Percentiles rank a stretch among this genome's conserved stretches.
phyloP scores from a whole-genome alignment of 2,329 filamentous ascomycete species.

The Talaromyces atroroseus region DNA sequence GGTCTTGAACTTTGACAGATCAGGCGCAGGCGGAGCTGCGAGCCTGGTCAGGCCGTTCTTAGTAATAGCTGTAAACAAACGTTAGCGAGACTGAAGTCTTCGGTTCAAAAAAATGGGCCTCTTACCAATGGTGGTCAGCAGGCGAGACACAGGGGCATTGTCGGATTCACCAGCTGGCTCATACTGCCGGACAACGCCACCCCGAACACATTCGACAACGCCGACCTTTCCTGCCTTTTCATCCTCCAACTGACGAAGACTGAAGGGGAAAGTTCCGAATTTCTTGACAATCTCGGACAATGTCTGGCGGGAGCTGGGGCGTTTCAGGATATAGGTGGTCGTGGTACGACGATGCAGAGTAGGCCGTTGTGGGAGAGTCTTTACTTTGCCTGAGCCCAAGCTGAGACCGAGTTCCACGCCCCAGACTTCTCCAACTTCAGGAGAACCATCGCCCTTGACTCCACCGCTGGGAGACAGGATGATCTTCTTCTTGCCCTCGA shows the following conservation, averaged over 20 bases:
- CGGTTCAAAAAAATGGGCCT: constrained; percentile 20
- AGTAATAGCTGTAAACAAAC: constrained; percentile 66
- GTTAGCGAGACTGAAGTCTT: constrained; percentile 20
- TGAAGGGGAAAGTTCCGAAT: constrained; percentile 97
- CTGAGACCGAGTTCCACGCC: constrained; percentile 94
- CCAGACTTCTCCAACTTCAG: constrained; percentile 92
- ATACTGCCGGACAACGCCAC: constrained; percentile 89
- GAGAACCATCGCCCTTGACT: constrained; percentile 81
- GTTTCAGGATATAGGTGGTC: constrained; percentile 89
- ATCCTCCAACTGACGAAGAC: constrained; percentile 90
- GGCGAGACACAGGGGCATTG: constrained; percentile 71
- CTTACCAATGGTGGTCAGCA: constrained; percentile 90
- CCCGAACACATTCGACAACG: constrained; percentile 91
- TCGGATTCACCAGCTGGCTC: constrained; percentile 95
- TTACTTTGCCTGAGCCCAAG: constrained; percentile 88
- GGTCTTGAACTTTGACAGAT: constrained; percentile 78
- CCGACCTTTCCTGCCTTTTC: constrained; percentile 94
- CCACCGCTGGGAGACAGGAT: constrained; percentile 77
- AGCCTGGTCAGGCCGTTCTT: constrained; percentile 94
- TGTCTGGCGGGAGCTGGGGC: constrained; percentile 85
- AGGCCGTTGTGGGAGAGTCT: constrained; percentile 77
- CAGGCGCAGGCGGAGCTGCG: constrained; percentile 67
- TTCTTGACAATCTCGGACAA: constrained; percentile 94
- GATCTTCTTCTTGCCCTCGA: constrained; percentile 97
- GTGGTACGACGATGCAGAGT: constrained; percentile 91